Evolutionary conservation across 345 rosid genomes (phyloP).

Genomic region (Schrenkiella parvula): DNA sequence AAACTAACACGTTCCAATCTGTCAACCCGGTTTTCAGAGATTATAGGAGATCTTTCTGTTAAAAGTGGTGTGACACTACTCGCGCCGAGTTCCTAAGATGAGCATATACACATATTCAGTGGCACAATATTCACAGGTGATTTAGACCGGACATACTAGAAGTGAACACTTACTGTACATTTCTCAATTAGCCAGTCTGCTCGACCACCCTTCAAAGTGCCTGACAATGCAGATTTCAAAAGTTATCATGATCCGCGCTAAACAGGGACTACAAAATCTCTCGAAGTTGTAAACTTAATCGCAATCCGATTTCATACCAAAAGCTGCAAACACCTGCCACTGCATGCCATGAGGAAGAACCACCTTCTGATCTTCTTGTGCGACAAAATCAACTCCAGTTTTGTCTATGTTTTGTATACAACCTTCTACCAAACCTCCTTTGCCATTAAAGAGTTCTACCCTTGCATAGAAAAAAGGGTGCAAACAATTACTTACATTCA

Average conservation of each 20-base stretch:
- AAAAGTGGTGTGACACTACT: slow-evolving; percentile 77
- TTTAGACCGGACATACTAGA: not conserved
- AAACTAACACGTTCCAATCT: slow-evolving; percentile 72
- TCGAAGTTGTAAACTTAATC: not conserved
- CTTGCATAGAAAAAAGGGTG: slow-evolving; percentile 39
- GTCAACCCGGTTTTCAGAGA: slow-evolving; percentile 74
- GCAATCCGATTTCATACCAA: slow-evolving; percentile 46
- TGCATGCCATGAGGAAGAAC: slow-evolving; percentile 50
- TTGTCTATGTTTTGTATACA: slow-evolving; percentile 59
- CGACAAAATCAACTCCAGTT: slow-evolving; percentile 59
- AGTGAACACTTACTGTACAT: slow-evolving; percentile 61
- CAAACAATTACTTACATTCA: slow-evolving; percentile 12
- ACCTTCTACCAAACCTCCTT: slow-evolving; percentile 70
- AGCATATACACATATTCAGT: not conserved
- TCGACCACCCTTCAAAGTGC: slow-evolving; percentile 87
- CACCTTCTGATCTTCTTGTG: slow-evolving; percentile 52
- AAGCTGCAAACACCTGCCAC: slow-evolving; percentile 89
- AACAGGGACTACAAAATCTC: not conserved
- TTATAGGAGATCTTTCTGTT: slow-evolving; percentile 62
- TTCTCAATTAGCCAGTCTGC: slow-evolving; percentile 97
- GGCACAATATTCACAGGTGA: not conserved
- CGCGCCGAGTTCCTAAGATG: slow-evolving; percentile 76
- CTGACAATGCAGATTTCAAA: slow-evolving; percentile 34
- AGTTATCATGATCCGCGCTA: not conserved
- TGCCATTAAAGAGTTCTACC: slow-evolving; percentile 94